A percentile compares a stretch with the other conserved stretches of the same genome.
These are phyloP conservation scores for Astrocystis sublimbata DNA, from an alignment of 495 filamentous ascomycete genomes.

Conservation along the genomic window DNA sequence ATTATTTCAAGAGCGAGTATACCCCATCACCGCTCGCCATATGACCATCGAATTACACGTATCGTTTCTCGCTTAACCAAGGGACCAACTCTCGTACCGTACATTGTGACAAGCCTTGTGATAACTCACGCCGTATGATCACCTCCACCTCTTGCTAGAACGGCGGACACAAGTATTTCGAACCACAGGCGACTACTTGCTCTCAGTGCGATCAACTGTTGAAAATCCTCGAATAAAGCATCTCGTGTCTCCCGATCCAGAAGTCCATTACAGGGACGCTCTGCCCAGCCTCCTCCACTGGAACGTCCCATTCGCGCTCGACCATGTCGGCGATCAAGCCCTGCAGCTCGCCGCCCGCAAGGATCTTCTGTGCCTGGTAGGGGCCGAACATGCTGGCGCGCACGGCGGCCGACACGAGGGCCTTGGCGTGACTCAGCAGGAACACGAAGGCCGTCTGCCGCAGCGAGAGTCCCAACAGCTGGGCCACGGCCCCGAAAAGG, in stretches of 20 bases:
- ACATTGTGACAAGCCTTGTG: not conserved
- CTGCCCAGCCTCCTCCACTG: constrained; percentile 80
- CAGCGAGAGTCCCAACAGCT: constrained; percentile 59
- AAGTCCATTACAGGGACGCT: constrained; percentile 84
- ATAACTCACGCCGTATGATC: not conserved
- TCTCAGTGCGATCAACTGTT: constrained; percentile 56
- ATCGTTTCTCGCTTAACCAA: not conserved
- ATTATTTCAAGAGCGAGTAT: constrained; percentile 7
- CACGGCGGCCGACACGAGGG: constrained; percentile 85
- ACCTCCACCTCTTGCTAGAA: too few relatives aligned
- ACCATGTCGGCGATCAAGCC: constrained; percentile 62
- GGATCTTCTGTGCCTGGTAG: constrained; percentile 83
- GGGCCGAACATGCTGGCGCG: constrained; percentile 86
- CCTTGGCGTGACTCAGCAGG: constrained; percentile 84
- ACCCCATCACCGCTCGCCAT: not conserved
- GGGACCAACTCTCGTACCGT: not conserved
- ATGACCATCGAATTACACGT: not conserved
- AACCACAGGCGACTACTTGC: too few relatives aligned
- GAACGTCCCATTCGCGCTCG: constrained; percentile 55
- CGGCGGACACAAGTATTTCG: not conserved
- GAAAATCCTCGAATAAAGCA: constrained; percentile 95
- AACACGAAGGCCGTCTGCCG: constrained; percentile 80
- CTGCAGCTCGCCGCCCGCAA: constrained; percentile 68
- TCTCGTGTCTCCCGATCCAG: constrained; percentile 92
- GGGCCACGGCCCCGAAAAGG: constrained; percentile 73